A percentile compares a stretch with the other conserved stretches of the same genome.
These are phyloP conservation scores for Podila epigama DNA, from an alignment of 192 early-diverging fungal genomes.

Conservation along the genomic window DNA sequence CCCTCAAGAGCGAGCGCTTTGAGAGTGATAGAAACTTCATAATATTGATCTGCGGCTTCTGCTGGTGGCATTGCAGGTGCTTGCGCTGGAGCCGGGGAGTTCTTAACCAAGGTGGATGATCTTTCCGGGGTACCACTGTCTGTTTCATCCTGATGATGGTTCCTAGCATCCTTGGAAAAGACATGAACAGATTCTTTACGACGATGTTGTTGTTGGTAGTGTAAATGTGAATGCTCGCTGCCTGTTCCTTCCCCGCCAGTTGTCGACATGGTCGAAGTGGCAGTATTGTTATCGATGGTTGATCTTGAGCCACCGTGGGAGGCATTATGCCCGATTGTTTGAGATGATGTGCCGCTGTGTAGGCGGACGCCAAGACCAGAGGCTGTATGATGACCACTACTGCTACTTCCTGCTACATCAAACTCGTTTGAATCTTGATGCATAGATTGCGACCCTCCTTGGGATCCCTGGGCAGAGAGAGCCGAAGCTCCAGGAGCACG, in stretches of 20 bases:
- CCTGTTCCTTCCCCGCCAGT: not conserved
- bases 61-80: not conserved
- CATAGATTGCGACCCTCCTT: too few relatives aligned
- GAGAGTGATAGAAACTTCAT: slow-evolving; percentile 40
- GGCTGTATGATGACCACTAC: too few relatives aligned
- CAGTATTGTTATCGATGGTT: not conserved
- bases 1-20: slow-evolving; percentile 43
- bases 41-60: slow-evolving; percentile 39
- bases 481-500: not conserved
- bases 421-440: too few relatives aligned
- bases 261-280: not conserved
- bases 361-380: not conserved
- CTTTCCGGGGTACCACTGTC: not conserved
- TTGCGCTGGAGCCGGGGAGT: not conserved
- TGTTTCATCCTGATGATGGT: not conserved
- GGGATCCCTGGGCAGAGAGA: too few relatives aligned
- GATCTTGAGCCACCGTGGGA: not conserved
- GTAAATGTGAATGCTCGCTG: not conserved
- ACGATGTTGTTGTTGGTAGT: not conserved
- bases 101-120: not conserved
- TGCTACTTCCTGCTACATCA: too few relatives aligned
- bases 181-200: not conserved
- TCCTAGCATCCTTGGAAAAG: not conserved
- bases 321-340: too few relatives aligned
- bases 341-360: not conserved